These are phyloP conservation scores for Leishmania martiniquensis DNA, from an alignment of 208 protist genomes.

Conservation along the genomic window DNA sequence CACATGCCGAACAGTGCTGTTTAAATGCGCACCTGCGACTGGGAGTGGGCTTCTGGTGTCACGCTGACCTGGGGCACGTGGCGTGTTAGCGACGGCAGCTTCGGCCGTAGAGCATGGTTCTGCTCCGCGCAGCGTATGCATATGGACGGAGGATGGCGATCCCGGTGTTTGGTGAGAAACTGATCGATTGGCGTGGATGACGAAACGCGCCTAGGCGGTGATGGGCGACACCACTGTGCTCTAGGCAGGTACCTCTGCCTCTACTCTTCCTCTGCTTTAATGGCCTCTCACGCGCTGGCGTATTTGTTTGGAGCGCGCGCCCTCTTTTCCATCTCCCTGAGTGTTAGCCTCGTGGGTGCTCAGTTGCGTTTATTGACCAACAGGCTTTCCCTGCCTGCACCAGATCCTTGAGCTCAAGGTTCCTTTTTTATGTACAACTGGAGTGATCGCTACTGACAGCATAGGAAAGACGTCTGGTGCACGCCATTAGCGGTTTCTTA, in stretches of 20 bases:
- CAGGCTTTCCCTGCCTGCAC: neutral
- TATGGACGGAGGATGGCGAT: conserved; percentile 7
- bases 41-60: conserved; percentile 11
- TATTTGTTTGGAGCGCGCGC: too few relatives aligned
- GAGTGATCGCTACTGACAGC: neutral
- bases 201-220: conserved; percentile 3
- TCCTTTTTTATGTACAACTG: neutral
- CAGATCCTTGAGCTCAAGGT: neutral
- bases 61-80: conserved; percentile 12
- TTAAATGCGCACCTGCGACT: conserved; percentile 7
- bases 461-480: too few relatives aligned
- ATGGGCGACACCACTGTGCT: conserved; percentile 1
- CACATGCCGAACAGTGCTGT: conserved; percentile 2
- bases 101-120: conserved; percentile 5
- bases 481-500: neutral
- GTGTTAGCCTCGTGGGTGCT: neutral
- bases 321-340: neutral
- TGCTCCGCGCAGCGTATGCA: neutral
- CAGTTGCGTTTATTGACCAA: neutral
- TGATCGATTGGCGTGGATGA: conserved; percentile 3
- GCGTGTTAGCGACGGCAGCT: conserved; percentile 7
- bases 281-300: neutral
- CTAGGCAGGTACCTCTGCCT: neutral
- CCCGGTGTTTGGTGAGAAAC: neutral
- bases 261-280: neutral